These are phyloP conservation scores for Chrysoporthe austroafricana DNA, from an alignment of 2,329 filamentous ascomycete species.

Conservation along the genomic window DNA sequence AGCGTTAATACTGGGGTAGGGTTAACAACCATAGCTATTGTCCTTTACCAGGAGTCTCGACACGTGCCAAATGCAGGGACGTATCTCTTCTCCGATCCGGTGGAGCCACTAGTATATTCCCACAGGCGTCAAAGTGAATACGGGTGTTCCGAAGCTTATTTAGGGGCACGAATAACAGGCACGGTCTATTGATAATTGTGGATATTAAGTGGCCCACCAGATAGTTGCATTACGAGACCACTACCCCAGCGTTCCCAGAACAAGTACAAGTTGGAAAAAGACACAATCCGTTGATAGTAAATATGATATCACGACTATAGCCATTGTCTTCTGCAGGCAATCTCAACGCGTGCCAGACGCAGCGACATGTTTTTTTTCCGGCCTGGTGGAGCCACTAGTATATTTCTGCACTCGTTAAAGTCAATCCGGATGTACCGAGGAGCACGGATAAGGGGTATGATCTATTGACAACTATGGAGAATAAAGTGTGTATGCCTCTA, in stretches of 20 bases:
- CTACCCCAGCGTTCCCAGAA: no score
- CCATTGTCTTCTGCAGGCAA: no score
- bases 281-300: no score
- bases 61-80: not conserved
- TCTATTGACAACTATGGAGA: not conserved
- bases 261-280: no score
- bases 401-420: not conserved
- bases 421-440: not conserved
- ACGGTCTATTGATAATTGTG: no score
- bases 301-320: no score
- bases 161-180: no score
- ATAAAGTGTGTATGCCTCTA: not conserved
- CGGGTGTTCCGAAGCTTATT: no score
- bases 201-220: no score
- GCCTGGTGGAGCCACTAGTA: slow-evolving; percentile 1
- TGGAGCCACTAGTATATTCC: slow-evolving; percentile 4
- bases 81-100: not conserved
- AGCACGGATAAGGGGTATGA: not conserved
- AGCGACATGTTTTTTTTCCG: not conserved
- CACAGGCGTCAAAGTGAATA: not conserved
- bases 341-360: not conserved
- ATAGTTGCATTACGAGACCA: no score
- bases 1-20: no score
- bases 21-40: not conserved
- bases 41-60: not conserved